Conservation (phyloP, 2,329 filamentous ascomycete genomes). For the Aspergillus bombycis region DNA sequence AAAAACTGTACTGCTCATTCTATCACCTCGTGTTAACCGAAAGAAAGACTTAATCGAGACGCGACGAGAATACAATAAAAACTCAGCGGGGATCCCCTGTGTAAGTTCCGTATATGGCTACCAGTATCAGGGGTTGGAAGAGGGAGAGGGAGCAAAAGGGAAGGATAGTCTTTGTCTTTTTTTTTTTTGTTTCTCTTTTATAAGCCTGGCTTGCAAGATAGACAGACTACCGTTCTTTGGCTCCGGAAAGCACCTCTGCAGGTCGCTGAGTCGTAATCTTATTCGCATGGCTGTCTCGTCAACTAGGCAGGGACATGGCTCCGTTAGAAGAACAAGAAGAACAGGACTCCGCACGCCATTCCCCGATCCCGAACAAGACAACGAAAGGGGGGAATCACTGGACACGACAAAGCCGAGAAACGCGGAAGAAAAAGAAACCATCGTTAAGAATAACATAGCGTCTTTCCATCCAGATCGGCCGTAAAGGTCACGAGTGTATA, state of each 20-base stretch:
- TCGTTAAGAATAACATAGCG: slow-evolving; percentile 16
- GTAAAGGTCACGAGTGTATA: slow-evolving; percentile 39
- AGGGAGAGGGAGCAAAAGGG: neutral
- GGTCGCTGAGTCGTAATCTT: slow-evolving; percentile 25
- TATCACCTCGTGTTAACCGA: neutral
- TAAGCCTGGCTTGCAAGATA: slow-evolving; percentile 5
- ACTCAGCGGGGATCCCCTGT: neutral
- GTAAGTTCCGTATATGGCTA: neutral
- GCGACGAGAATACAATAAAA: neutral
- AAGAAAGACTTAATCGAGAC: neutral
- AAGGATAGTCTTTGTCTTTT: neutral
- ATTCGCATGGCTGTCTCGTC: slow-evolving; percentile 32
- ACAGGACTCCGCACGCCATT: slow-evolving; percentile 32
- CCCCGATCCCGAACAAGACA: slow-evolving; percentile 28
- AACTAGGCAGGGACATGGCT: slow-evolving; percentile 28
- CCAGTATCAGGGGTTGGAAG: neutral
- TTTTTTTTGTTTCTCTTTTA: neutral
- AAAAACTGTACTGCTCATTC: neutral
- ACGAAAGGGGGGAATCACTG: slow-evolving; percentile 19
- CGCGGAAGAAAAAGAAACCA: slow-evolving; percentile 16
- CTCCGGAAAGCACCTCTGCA: slow-evolving; percentile 6
- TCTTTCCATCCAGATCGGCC: slow-evolving; percentile 38
- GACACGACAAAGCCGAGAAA: slow-evolving; percentile 17
- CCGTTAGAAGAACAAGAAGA: slow-evolving; percentile 29
- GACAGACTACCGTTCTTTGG: slow-evolving; percentile 1